phyloP scores from a whole-genome alignment of 1,139 yeast genomes.

The Yamadazyma kanchanaburiensis region DNA sequence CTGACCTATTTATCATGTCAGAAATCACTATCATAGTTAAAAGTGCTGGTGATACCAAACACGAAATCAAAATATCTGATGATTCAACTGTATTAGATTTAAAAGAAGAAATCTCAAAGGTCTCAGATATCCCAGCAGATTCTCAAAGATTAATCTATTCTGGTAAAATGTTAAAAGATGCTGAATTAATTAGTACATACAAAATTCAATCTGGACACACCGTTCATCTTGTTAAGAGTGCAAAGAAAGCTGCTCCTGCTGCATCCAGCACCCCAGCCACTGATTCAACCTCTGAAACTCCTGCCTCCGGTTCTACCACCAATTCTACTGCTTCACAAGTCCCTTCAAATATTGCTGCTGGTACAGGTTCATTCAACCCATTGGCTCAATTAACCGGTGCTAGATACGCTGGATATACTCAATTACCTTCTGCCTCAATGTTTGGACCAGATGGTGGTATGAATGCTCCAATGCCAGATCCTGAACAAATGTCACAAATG shows the following conservation, averaged over 20 bases:
- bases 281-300: slow-evolving; percentile 15
- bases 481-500: slow-evolving; percentile 70
- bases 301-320: slow-evolving; percentile 17
- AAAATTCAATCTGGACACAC: slow-evolving; percentile 86
- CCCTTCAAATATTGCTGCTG: slow-evolving; percentile 80
- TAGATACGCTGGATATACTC: slow-evolving; percentile 88
- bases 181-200: slow-evolving; percentile 68
- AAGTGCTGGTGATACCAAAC: slow-evolving; percentile 77
- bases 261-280: slow-evolving; percentile 12
- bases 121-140: slow-evolving; percentile 64
- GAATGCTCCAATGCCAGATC: slow-evolving; percentile 63
- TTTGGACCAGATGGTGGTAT: slow-evolving; percentile 96
- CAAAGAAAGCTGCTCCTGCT: slow-evolving; percentile 25
- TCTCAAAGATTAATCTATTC: slow-evolving; percentile 88
- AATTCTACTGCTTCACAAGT: slow-evolving; percentile 25
- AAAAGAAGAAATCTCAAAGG: slow-evolving; percentile 59
- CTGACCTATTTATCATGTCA: no score
- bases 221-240: slow-evolving; percentile 79
- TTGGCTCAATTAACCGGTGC: slow-evolving; percentile 93
- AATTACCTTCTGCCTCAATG: slow-evolving; percentile 82
- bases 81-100: slow-evolving; percentile 61
- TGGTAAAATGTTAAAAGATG: slow-evolving; percentile 88
- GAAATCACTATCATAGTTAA: slow-evolving; percentile 21
- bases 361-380: slow-evolving; percentile 86
- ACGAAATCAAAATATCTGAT: slow-evolving; percentile 57